Conservation (phyloP, 176 grass and related monocot species). For the Microstegium vimineum region DNA sequence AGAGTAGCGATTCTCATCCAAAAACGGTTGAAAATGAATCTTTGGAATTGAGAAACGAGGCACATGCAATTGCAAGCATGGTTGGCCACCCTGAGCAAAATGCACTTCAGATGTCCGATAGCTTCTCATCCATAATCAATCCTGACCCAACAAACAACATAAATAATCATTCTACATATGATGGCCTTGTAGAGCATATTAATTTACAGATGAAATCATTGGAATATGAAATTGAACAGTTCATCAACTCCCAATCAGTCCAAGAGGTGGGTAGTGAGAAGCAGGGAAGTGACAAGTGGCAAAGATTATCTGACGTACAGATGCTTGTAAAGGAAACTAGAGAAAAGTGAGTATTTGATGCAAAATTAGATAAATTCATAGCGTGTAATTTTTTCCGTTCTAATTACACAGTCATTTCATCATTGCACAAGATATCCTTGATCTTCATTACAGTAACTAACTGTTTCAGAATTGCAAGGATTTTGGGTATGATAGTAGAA, state of each 20-base stretch:
- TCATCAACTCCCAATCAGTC: slow-evolving; percentile 37
- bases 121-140: slow-evolving; percentile 17
- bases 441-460: slow-evolving; percentile 13
- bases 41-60: neutral
- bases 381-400: neutral
- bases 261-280: slow-evolving; percentile 30
- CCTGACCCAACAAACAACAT: slow-evolving; percentile 3
- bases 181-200: slow-evolving; percentile 56
- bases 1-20: neutral
- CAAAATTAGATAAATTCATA: neutral
- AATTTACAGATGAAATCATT: slow-evolving; percentile 53
- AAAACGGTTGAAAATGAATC: slow-evolving; percentile 19
- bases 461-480: slow-evolving; percentile 60
- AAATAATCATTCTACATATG: slow-evolving; percentile 27
- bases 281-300: slow-evolving; percentile 25
- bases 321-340: slow-evolving; percentile 70
- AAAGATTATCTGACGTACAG: slow-evolving; percentile 53
- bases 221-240: slow-evolving; percentile 63
- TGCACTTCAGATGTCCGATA: slow-evolving; percentile 12
- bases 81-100: neutral
- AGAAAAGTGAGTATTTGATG: slow-evolving; percentile 59
- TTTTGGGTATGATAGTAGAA: slow-evolving; percentile 39
- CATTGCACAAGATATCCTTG: neutral
- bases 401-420: neutral
- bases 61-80: neutral